phyloP scores from a whole-genome alignment of 768 basidiomycete species.

The Pulveroboletus sp. region DNA sequence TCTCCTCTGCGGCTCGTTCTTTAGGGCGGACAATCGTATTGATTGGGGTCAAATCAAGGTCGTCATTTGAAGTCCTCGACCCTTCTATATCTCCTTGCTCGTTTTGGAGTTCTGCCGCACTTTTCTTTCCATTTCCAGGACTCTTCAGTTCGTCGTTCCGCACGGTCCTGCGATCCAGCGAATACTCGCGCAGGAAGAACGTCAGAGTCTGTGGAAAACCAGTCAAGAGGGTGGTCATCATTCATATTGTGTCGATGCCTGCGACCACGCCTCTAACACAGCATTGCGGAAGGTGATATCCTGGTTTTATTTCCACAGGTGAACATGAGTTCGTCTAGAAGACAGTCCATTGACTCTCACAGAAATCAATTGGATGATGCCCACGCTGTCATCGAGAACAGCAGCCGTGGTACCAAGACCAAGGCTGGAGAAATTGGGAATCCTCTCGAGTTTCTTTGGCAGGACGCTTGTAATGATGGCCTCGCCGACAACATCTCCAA shows the following conservation, averaged over 20 bases:
- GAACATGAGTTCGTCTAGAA: neutral
- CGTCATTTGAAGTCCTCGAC: neutral
- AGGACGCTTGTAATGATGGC: constrained; percentile 61
- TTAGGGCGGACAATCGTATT: neutral
- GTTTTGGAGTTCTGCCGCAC: neutral
- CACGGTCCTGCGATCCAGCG: constrained; percentile 50
- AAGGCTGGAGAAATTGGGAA: constrained; percentile 30
- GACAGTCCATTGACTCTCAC: constrained; percentile 3
- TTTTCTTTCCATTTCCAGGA: constrained; percentile 31
- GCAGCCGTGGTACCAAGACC: constrained; percentile 36
- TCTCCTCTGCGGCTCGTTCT: too few species aligned
- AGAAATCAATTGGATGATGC: constrained; percentile 33
- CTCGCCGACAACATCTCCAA: constrained; percentile 74
- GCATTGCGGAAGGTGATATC: constrained; percentile 45
- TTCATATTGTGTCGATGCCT: constrained; percentile 63
- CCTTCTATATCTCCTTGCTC: neutral
- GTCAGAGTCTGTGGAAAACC: constrained; percentile 48
- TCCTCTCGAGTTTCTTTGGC: constrained; percentile 27
- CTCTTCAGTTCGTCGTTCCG: constrained; percentile 27
- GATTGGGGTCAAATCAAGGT: neutral
- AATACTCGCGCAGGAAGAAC: constrained; percentile 56
- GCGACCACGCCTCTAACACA: constrained; percentile 61
- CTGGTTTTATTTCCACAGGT: constrained; percentile 28
- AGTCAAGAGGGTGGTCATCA: constrained; percentile 54
- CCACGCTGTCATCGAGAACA: constrained; percentile 43